phyloP scores from a whole-genome alignment of 2,329 filamentous ascomycete species.

The Thelonectria blattea region DNA sequence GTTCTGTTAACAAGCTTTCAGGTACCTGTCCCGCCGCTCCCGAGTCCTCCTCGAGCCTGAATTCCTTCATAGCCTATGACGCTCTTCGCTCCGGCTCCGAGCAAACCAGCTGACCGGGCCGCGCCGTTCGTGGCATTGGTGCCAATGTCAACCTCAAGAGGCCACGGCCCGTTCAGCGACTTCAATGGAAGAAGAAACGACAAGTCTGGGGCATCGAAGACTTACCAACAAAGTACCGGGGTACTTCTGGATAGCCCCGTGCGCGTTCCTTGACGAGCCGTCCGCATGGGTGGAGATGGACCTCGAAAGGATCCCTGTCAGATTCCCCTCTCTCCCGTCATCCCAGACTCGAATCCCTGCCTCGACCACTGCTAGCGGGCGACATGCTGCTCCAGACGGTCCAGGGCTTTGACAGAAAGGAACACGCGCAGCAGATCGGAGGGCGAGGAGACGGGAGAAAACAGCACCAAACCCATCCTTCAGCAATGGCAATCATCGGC shows the following conservation, averaged over 20 bases:
- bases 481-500: constrained; percentile 5
- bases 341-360: constrained; percentile 4
- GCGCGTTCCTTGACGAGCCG: constrained; percentile 29
- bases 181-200: constrained; percentile 25
- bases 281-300: constrained; percentile 32
- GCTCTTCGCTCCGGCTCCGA: constrained; percentile 13
- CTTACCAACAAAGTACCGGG: background rate
- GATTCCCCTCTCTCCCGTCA: constrained; percentile 3
- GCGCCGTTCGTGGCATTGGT: background rate
- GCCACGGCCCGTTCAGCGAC: background rate
- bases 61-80: constrained; percentile 17
- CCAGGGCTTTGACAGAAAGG: background rate
- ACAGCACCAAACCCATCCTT: background rate
- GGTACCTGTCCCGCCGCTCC: background rate
- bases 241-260: background rate
- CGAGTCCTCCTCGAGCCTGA: background rate
- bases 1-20: constrained; percentile 21
- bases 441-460: background rate
- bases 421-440: background rate
- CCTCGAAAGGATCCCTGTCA: constrained; percentile 30
- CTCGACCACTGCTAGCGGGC: background rate
- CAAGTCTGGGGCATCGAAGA: constrained; percentile 24
- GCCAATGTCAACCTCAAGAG: background rate
- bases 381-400: background rate
- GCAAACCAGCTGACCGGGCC: no score